Conservation (phyloP, 768 basidiomycete species). For the Suillus subluteus region DNA sequence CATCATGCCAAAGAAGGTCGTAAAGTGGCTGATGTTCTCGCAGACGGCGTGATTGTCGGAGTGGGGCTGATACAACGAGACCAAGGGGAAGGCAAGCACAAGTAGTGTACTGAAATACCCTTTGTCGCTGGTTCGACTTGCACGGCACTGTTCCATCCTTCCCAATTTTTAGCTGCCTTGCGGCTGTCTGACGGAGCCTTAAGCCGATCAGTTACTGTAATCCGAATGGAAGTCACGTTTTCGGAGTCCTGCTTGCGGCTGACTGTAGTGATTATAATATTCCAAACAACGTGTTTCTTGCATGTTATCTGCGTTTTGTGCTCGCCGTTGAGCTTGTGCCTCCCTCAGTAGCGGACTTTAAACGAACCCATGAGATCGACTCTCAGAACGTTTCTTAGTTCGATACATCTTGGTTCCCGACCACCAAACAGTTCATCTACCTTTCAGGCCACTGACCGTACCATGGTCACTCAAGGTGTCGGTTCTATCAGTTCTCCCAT, state of each 20-base stretch:
- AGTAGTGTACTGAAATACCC: constrained; percentile 16
- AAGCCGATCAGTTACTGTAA: constrained; percentile 1
- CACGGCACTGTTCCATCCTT: not conserved
- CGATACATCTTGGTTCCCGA: constrained; percentile 9
- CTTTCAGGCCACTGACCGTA: constrained; percentile 8
- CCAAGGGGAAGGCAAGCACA: constrained; percentile 24
- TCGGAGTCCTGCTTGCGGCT: not conserved
- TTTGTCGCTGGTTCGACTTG: constrained; percentile 8
- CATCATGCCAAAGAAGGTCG: constrained; percentile 69
- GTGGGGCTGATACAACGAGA: constrained; percentile 75
- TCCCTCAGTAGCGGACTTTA: constrained; percentile 18
- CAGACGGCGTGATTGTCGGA: constrained; percentile 74
- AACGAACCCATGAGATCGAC: constrained; percentile 12
- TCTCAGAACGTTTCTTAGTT: constrained; percentile 7
- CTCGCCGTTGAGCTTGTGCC: not conserved
- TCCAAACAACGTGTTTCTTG: constrained; percentile 7
- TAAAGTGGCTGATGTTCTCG: constrained; percentile 70
- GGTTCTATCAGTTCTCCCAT: constrained; percentile 34
- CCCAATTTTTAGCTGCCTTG: not conserved
- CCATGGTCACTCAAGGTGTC: constrained; percentile 17
- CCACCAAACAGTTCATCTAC: constrained; percentile 7
- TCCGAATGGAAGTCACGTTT: constrained; percentile 8
- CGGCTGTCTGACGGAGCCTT: not conserved
- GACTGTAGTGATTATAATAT: not conserved
- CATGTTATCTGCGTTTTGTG: not conserved